Conservation (phyloP, 1,284 basidiomycete species). For the Moniliella sp. region DNA sequence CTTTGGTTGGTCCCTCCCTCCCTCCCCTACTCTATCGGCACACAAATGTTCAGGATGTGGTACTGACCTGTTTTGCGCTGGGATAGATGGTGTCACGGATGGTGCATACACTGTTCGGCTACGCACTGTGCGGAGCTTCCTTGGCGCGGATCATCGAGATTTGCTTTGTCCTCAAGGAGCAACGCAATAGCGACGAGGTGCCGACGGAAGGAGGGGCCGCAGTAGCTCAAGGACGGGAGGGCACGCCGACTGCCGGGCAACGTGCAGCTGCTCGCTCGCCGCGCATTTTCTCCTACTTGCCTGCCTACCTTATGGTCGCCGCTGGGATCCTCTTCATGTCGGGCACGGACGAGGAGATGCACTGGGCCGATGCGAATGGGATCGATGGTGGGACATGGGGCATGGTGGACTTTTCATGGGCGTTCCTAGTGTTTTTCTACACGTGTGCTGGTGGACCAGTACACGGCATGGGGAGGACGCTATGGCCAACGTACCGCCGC, state of each 20-base stretch:
- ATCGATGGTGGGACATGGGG: slow-evolving; percentile 28
- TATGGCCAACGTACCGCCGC: too few species aligned
- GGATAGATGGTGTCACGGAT: slow-evolving; percentile 33
- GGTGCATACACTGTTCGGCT: slow-evolving; percentile 65
- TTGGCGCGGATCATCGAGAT: slow-evolving; percentile 62
- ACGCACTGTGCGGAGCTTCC: slow-evolving; percentile 66
- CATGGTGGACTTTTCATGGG: slow-evolving; percentile 22
- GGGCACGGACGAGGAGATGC: slow-evolving; percentile 29
- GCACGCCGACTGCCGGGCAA: too few species aligned
- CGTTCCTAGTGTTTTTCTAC: slow-evolving; percentile 27
- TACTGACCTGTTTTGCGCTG: too few species aligned
- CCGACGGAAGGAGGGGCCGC: too few species aligned
- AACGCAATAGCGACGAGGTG: slow-evolving; percentile 15
- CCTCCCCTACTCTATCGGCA: too few species aligned
- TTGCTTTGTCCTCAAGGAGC: slow-evolving; percentile 46
- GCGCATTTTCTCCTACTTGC: slow-evolving; percentile 28
- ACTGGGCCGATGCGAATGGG: slow-evolving; percentile 23
- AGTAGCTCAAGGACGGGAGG: too few species aligned
- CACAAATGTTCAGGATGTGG: too few species aligned
- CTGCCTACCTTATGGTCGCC: slow-evolving; percentile 19
- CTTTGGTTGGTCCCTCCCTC: slow-evolving; percentile 55
- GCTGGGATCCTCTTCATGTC: slow-evolving; percentile 29
- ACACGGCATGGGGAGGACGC: background rate
- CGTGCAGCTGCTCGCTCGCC: too few species aligned
- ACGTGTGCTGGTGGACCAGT: slow-evolving; percentile 4